phyloP scores from a whole-genome alignment of 345 rosid species.

The Hirschfeldia incana region DNA sequence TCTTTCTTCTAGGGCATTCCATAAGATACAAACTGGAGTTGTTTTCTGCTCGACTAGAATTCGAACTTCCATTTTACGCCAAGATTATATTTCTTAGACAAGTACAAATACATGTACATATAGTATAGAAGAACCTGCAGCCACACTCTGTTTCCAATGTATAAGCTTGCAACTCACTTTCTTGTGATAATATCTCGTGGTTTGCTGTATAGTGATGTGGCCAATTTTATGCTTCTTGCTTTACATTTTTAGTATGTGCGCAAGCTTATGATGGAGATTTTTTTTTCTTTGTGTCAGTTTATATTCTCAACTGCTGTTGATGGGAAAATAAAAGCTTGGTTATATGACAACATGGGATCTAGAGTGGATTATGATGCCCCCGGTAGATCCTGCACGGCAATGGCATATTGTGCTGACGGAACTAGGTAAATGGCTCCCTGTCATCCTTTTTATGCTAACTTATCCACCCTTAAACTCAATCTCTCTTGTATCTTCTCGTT shows the following conservation, averaged over 20 bases:
- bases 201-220: slow-evolving; percentile 3
- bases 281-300: slow-evolving; percentile 42
- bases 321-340: slow-evolving; percentile 83
- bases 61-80: neutral
- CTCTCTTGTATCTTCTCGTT: slow-evolving; percentile 1
- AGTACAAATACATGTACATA: neutral
- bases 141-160: neutral
- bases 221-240: neutral
- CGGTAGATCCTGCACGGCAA: slow-evolving; percentile 67
- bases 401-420: slow-evolving; percentile 88
- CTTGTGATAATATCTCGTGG: neutral
- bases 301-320: slow-evolving; percentile 60
- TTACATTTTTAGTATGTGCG: neutral
- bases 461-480: slow-evolving; percentile 24
- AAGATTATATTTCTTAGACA: neutral
- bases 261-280: slow-evolving; percentile 17
- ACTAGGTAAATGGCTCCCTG: slow-evolving; percentile 40
- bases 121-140: neutral
- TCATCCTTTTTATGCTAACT: neutral
- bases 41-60: slow-evolving; percentile 2
- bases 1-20: neutral
- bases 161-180: slow-evolving; percentile 17
- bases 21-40: neutral
- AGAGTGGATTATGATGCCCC: slow-evolving; percentile 89
- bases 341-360: slow-evolving; percentile 72